Percentiles rank a stretch among this genome's conserved stretches.
phyloP scores from a whole-genome alignment of 305 asterid genomes.

The Rubia balearica region DNA sequence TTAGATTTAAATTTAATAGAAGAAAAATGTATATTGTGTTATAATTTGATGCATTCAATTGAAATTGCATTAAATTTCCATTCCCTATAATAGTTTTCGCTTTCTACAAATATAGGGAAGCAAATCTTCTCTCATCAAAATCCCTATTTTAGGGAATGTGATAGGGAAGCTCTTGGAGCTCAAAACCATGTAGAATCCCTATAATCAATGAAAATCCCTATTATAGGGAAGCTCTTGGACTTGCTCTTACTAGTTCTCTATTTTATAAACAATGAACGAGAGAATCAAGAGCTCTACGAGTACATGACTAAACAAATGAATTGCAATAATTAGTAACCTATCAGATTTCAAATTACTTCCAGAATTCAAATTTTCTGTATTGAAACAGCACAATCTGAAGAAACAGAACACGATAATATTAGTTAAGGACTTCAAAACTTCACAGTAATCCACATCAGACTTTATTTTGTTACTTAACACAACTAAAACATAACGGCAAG shows the following conservation, averaged over 20 bases:
- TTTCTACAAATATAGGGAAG: too few species aligned
- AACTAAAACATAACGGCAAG: neutral
- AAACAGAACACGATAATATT: neutral
- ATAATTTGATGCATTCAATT: too few species aligned
- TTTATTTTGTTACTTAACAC: conserved; percentile 1
- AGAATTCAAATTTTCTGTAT: neutral
- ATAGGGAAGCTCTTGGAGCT: too few species aligned
- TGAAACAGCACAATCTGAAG: neutral
- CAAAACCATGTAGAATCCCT: too few species aligned
- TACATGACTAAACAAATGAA: neutral
- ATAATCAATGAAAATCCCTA: too few species aligned
- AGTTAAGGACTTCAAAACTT: neutral
- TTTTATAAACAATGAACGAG: neutral
- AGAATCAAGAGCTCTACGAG: neutral
- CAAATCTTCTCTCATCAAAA: too few species aligned
- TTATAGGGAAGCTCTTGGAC: too few species aligned
- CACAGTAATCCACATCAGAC: neutral
- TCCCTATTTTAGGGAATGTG: too few species aligned
- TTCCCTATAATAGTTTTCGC: too few species aligned
- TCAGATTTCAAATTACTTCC: conserved; percentile 6
- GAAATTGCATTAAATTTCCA: too few species aligned
- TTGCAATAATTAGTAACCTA: neutral
- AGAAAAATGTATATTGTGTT: too few species aligned
- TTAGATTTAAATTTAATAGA: too few species aligned
- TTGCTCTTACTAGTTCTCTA: neutral